These are phyloP conservation scores for Entomortierella lignicola DNA, from an alignment of 192 early-diverging fungal genomes.

Conservation along the genomic window DNA sequence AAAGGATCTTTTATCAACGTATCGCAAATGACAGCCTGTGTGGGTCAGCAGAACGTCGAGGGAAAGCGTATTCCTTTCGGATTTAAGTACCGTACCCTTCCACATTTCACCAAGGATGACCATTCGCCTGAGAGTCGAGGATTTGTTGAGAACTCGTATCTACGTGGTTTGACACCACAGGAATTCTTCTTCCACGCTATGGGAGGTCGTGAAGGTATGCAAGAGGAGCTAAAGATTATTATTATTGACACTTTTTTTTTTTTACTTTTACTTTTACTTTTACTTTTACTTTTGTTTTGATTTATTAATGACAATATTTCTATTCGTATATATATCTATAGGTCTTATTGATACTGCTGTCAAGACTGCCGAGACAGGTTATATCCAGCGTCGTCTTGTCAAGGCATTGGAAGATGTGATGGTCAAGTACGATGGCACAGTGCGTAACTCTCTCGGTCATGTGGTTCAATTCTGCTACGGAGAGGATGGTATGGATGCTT, in stretches of 20 bases:
- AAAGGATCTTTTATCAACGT: slow-evolving; percentile 98
- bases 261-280: not conserved
- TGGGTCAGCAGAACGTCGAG: slow-evolving; percentile 99
- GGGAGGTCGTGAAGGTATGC: slow-evolving; percentile 94
- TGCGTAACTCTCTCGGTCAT: slow-evolving; percentile 93
- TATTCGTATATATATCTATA: not conserved
- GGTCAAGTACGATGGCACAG: slow-evolving; percentile 98
- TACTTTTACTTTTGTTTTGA: not conserved
- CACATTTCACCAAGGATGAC: slow-evolving; percentile 98
- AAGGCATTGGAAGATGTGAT: slow-evolving; percentile 98
- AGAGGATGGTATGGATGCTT: slow-evolving; percentile 98
- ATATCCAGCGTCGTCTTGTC: slow-evolving; percentile 98
- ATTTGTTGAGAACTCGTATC: slow-evolving; percentile 91
- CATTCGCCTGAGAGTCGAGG: slow-evolving; percentile 91
- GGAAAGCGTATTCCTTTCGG: slow-evolving; percentile 98
- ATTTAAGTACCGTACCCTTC: slow-evolving; percentile 93
- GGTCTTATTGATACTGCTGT: slow-evolving; percentile 98
- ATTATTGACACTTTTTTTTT: too few species aligned
- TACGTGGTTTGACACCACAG: slow-evolving; percentile 93
- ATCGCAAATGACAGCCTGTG: slow-evolving; percentile 98
- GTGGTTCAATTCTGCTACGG: slow-evolving; percentile 98
- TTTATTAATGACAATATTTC: not conserved
- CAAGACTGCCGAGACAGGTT: slow-evolving; percentile 99
- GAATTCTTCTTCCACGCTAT: slow-evolving; percentile 99
- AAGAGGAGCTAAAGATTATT: too few species aligned